Evolutionary conservation across 2,329 filamentous ascomycete genomes (phyloP).

Genomic region (Cladosporium colombiae): DNA sequence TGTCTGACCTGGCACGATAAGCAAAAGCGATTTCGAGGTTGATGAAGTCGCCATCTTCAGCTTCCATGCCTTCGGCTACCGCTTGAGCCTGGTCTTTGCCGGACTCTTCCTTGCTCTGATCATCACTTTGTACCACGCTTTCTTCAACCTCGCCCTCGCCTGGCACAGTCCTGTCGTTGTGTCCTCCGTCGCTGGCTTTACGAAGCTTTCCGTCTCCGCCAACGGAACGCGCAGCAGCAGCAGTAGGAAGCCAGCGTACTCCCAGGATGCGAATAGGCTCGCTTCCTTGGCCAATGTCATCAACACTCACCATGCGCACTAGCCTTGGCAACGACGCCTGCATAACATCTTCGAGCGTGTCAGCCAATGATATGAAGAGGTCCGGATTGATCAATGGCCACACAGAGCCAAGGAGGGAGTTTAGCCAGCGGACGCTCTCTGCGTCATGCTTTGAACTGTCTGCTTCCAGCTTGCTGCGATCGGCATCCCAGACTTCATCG

Average conservation of each 20-base stretch:
- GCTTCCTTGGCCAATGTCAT: conserved; percentile 74
- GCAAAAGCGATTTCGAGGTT: conserved; percentile 76
- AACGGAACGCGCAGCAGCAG: conserved; percentile 65
- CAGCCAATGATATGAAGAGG: conserved; percentile 66
- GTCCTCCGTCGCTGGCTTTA: conserved; percentile 47
- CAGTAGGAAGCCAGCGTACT: conserved; percentile 70
- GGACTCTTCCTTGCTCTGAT: conserved; percentile 32
- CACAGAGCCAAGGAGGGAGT: conserved; percentile 65
- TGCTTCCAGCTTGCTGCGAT: conserved; percentile 55
- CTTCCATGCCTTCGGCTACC: conserved; percentile 60
- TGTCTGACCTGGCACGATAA: conserved; percentile 65
- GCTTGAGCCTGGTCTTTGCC: conserved; percentile 36
- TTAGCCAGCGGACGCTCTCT: conserved; percentile 71
- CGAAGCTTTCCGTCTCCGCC: conserved; percentile 60
- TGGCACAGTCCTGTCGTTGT: conserved; percentile 54
- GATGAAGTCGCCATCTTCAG: conserved; percentile 75
- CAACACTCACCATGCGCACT: conserved; percentile 72
- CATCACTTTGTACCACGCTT: conserved; percentile 38
- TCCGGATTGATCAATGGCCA: conserved; percentile 78
- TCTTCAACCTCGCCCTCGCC: conserved; percentile 45
- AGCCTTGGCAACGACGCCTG: conserved; percentile 70
- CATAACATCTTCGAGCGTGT: conserved; percentile 78
- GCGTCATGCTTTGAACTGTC: conserved; percentile 52
- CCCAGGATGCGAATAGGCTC: conserved; percentile 71
- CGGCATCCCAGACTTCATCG: conserved; percentile 69